Evolutionary conservation across 208 protist genomes (phyloP), one percentile per base, ranked within the genome.

Genomic region (Trypanosoma rangeli): DNA sequence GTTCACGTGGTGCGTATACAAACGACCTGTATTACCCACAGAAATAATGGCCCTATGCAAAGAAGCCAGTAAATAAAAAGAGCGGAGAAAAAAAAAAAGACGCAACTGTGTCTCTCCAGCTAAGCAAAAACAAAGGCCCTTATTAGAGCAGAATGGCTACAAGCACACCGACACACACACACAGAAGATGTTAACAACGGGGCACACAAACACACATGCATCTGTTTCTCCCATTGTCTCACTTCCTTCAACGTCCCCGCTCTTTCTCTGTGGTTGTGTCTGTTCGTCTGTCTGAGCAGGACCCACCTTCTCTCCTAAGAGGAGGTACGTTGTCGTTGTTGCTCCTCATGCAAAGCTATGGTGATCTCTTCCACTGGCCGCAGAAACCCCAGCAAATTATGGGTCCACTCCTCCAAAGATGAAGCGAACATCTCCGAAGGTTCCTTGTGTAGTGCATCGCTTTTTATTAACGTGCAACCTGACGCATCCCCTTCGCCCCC

Each of bases 301-400:
- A n/a, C 12, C 28, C 1, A 16, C 37, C 18, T 65, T 33, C 29
- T 53, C 2, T 49, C 10, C 20, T 28, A 61, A 28, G 29, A 26
- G 3, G n/a, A 26, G 18, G 7, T 16, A 2, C 12, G 1, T 48
- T 42, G 35, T 35, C 24, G 0, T 29, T 22, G n/a, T 44, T 54
- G 39, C 24, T 62, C 39, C n/a, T 64, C 56, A 24, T 64, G 46
- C 18, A 57, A 24, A 15, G 26, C 46, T 28, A 71, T 46, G 24
- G 57, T 37, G 26, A 55, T 33, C 18, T 71, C 56, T 20, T 71
- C 66, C 39, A 71, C 31, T 20, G 55, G 56, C 13, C 33, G 44
- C 18, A 64, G 31, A 26, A 60, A 54, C 22, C 37, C 28, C 53
- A 70, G 2, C 37, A 70, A 53, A 37, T 53, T 29, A 12, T 62